Evolutionary conservation across 2,329 filamentous ascomycete genomes (phyloP), one percentile per base, ranked within the genome.

Genomic region (Epichloe hybrida): DNA sequence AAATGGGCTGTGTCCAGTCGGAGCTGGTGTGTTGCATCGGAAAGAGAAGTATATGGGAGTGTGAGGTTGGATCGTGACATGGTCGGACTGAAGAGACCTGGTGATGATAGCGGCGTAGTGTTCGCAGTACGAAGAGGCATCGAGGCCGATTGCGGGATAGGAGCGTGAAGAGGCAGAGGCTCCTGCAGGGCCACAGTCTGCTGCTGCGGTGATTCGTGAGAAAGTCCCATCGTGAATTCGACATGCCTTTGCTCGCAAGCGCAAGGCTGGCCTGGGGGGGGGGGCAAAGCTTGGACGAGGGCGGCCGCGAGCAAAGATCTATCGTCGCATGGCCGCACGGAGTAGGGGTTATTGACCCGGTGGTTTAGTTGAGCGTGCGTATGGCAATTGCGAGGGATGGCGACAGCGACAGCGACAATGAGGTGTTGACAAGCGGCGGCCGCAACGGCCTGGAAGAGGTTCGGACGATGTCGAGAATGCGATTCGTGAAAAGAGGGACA

Each of bases 21-120:
- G 70, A 40, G 69, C 71, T 38, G 78, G 76, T 5, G 77, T 76
- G 27, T 74, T 73, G 53, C 70, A 72, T 61, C 79, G 53, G 76
- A 77, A 31, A 71, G 61, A 34, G 74, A 70, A 34, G 71, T 68
- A 27, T 59, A 55, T n/a, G 65, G 62, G 36, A 62, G 59, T 5
- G 66, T 62, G 48, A 65, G 62, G 57, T 66, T 66, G 39, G 70
- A 65, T 51, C 74, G 71, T 12, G 66, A 61, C 52, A 65, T 67
- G 11, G 68, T 63, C 39, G 79, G 76, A 57, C 72, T 80, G 67
- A 80, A 83, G 53, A 83, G 74, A 27, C 79, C 79, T 0, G 79
- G 76, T 31, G 79, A 82, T 49, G 79, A 79, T 52, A 74, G 69
- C 23, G 79, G 78, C 11, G 80, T 81, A 66, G 72, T 80, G 61